Base-by-base conservation (phyloP, 768 basidiomycete genomes). In the Xanthoconium stramineum region DNA sequence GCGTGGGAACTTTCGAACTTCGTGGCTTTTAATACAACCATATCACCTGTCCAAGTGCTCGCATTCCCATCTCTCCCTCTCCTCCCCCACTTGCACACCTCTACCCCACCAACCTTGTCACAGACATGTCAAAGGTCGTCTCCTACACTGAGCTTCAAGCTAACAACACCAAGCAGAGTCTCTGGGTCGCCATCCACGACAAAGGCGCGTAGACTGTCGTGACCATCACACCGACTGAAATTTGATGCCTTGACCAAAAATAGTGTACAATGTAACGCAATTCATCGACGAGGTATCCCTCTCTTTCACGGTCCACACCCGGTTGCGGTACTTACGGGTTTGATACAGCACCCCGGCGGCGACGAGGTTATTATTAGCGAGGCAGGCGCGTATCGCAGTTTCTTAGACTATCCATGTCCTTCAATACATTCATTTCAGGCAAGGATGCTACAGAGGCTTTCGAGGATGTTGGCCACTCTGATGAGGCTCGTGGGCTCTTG, bases 391-490 rank as follows among this genome's bases (percentile, higher is more conserved):
- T 80, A 68, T 68, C 72, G 58, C 45, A 60, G 19, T 28, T 58
- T 40, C 20, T 37, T 56, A 55, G 36, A 36, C 33, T 33, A 42
- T 32, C 24, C 47, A 32, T 17, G 24, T 53, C 30, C 24, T 15
- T 45, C 33, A 51, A 57, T n/a, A 46, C n/a, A 17, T 33, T 43
- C 49, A 38, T 60, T 59, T 19, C 73, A 95, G 94, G 91, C 65
- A 87, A 89, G 71, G 94, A 98, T 71, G 95, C 96, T 24, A 95
- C 96, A 35, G 97, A 98, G 68, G 94, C 97, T 7, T 99, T 99
- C 68, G 96, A 98, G 76, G 97, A 99, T 72, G 96, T 99, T 32
- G 97, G 97, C 32, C 97, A 98, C 81, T 98, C 95, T 1, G 96
- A 98, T 64, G 97, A 99, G 75, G 97, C 97, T 28, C 86, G 97